Evolutionary conservation across 2,329 filamentous ascomycete genomes (phyloP), one percentile per base, ranked within the genome.

Genomic region (Pestalotiopsis fici): DNA sequence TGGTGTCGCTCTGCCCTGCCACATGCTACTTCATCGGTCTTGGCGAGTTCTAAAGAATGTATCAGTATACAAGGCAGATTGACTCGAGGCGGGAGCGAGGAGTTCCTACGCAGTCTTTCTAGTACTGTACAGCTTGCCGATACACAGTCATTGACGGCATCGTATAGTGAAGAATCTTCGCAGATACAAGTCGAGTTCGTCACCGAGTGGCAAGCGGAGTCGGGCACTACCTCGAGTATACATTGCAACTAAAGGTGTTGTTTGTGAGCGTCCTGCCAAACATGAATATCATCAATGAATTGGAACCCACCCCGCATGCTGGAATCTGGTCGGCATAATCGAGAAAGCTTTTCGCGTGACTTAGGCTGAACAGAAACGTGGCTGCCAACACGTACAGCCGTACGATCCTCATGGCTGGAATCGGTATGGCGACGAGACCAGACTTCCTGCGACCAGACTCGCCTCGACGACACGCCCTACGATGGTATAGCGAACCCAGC

Each of bases 61-160:
- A 65, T 47, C 61, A 43, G 50, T 39, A 39, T 25, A 21, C 21
- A 12, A 35, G n/a, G n/a, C n/a, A n/a, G n/a, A n/a, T n/a, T n/a
- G n/a, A n/a, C n/a, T n/a, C n/a, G n/a, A n/a, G n/a, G n/a, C n/a
- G n/a, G n/a, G n/a, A 61, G n/a, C 59, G 18, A 21, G 28, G 35
- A 15, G 7, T 11, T 47, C 64, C 13, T 59, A 65, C 66, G 7
- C 3, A 67, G 50, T 23, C 55, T 35, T 15, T 70, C 62, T 13
- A 64, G n/a, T n/a, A 69, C 55, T 12, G 67, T 67, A 55, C 69
- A 69, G 1, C 27, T 67, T 12, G 18, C 37, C 23, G 73, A 73
- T 54, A 75, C 84, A 12, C 85, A 81, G 59, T 78, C 57, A 13
- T 61, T 47, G 13, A 67, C 55, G 6, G 47, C 59, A 11, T 21